Evolutionary conservation across 2,329 filamentous ascomycete species (phyloP).

Genomic region (Fusarium nisikadoi): DNA sequence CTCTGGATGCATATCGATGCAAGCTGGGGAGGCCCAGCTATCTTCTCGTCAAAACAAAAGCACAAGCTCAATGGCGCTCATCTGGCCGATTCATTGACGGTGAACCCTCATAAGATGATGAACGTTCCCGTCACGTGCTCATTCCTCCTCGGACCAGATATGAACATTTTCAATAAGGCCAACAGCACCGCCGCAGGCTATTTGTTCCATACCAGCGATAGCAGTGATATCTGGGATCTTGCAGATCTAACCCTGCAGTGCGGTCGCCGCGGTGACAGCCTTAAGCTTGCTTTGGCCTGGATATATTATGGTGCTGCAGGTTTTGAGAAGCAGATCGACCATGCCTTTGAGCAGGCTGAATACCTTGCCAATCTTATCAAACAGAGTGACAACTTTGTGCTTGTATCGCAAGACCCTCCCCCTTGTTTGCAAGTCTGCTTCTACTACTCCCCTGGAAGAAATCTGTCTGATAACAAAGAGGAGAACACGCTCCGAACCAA

Average conservation of each 20-base stretch:
- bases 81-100: constrained; percentile 81
- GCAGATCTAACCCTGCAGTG: constrained; percentile 95
- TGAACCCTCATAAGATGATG: constrained; percentile 98
- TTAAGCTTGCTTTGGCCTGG: constrained; percentile 91
- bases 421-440: constrained; percentile 96
- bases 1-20: constrained; percentile 96
- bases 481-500: constrained; percentile 63
- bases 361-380: constrained; percentile 73
- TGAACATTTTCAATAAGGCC: constrained; percentile 80
- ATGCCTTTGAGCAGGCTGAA: constrained; percentile 76
- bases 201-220: constrained; percentile 73
- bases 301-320: constrained; percentile 85
- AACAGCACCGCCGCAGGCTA: constrained; percentile 92
- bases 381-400: constrained; percentile 67
- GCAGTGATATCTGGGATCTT: constrained; percentile 81
- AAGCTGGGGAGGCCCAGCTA: constrained; percentile 86
- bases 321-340: constrained; percentile 75
- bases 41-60: constrained; percentile 75
- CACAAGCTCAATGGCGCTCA: constrained; percentile 75
- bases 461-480: constrained; percentile 54
- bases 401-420: constrained; percentile 80
- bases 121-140: constrained; percentile 90
- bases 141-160: constrained; percentile 83
- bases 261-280: constrained; percentile 82
- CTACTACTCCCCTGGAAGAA: constrained; percentile 75